A percentile compares a stretch with the other conserved stretches of the same genome.
phyloP scores from a whole-genome alignment of 306 rosid species.

The Rosa rugosa region DNA sequence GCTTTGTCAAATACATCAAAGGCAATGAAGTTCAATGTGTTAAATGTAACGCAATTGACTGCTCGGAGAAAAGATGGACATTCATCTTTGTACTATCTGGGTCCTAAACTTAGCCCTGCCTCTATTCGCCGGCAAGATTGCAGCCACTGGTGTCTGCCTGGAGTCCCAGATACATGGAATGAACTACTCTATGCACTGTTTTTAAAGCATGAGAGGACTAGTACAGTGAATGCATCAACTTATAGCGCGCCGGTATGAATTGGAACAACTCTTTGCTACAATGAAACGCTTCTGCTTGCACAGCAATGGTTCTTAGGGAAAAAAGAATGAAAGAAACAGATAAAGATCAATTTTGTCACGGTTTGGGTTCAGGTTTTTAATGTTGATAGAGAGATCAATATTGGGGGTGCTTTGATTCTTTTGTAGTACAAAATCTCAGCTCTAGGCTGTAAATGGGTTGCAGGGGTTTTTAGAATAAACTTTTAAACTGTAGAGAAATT shows the following conservation, averaged over 20 bases:
- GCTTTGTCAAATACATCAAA: slow-evolving; percentile 23
- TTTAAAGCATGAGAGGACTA: slow-evolving; percentile 38
- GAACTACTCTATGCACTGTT: slow-evolving; percentile 69
- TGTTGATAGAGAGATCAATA: slow-evolving; percentile 9
- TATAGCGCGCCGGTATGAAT: not conserved
- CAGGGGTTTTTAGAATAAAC: slow-evolving; percentile 13
- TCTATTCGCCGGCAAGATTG: slow-evolving; percentile 78
- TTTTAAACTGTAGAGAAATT: slow-evolving; percentile 21
- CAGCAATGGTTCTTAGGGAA: not conserved
- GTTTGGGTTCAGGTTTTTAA: slow-evolving; percentile 5
- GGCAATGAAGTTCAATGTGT: slow-evolving; percentile 34
- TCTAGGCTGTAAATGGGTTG: slow-evolving; percentile 15
- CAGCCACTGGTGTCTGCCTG: slow-evolving; percentile 98
- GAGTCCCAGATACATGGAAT: slow-evolving; percentile 92
- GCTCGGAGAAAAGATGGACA: slow-evolving; percentile 84
- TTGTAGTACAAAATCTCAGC: slow-evolving; percentile 4
- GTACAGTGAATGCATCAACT: slow-evolving; percentile 25
- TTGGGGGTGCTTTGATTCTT: slow-evolving; percentile 4
- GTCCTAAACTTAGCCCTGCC: slow-evolving; percentile 44
- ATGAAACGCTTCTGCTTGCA: slow-evolving; percentile 5
- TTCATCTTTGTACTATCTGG: slow-evolving; percentile 65
- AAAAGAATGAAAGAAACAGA: slow-evolving; percentile 2
- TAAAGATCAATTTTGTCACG: slow-evolving; percentile 5
- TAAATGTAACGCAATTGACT: slow-evolving; percentile 71
- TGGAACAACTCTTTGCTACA: slow-evolving; percentile 12